Evolutionary conservation across 2,329 filamentous ascomycete species (phyloP), one percentile per base, ranked within the genome.

Genomic region (Raffaelea arxii): DNA sequence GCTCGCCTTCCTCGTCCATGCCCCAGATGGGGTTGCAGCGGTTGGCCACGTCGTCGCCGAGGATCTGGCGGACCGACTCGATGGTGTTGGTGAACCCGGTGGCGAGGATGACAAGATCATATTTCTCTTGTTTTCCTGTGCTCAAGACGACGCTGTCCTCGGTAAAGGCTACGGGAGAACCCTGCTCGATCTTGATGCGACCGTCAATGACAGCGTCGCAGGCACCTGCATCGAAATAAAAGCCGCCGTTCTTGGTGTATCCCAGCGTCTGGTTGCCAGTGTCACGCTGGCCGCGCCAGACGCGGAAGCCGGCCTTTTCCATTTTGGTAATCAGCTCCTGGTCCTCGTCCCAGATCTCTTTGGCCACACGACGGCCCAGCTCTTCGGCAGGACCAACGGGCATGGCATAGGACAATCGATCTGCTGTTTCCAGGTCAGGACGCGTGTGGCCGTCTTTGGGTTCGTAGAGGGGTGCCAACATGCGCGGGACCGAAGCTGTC

Each of bases 51-150:
- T 68, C 63, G 47, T 73, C 65, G 2, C 74, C 75, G 24, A 78
- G 56, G 3, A 71, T 64, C 47, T 68, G 67, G 23, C 68, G 60
- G 25, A 71, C 65, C 1, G 68, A 70, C 2, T 67, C 72, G 11
- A 67, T 62, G 67, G 77, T 77, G 53, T 75, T 76, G 38, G 74
- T 65, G 54, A 72, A 78, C 4, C 68, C 63, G 1, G 65, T 67
- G 4, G 65, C 65, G 21, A 68, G 55, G 10, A 78, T 67, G 3
- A 79, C 68, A n/a, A 56, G 53, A 48, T 65, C 63, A 23, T 56
- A 62, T 25, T 61, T 46, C 4, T 51, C 54, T 53, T 62, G 58
- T 4, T 58, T 55, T 4, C 53, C 60, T 18, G 54, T 59, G 30
- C 53, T 56, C 12, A 63, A 43, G 16, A 62, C 50, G 19, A 62